phyloP scores from a whole-genome alignment of 1,284 basidiomycete genomes.

The Cutaneotrichosporon mucoides region DNA sequence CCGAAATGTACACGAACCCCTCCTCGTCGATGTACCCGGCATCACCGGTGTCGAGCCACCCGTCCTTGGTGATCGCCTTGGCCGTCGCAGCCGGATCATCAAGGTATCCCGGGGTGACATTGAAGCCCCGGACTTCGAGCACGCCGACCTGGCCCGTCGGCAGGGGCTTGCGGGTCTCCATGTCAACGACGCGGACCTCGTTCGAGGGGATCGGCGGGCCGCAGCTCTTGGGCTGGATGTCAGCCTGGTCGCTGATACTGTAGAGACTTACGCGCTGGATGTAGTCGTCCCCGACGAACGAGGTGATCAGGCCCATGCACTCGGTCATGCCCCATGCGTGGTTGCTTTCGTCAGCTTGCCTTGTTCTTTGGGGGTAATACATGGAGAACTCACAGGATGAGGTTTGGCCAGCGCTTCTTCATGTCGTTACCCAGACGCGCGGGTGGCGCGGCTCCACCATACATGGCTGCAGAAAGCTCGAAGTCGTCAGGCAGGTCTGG shows the following conservation, averaged over 20 bases:
- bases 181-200: slow-evolving; percentile 35
- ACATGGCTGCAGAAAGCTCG: slow-evolving; percentile 36
- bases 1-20: slow-evolving; percentile 39
- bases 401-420: slow-evolving; percentile 31
- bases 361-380: no score
- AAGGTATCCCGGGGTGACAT: slow-evolving; percentile 40
- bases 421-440: slow-evolving; percentile 33
- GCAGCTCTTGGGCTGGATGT: slow-evolving; percentile 3
- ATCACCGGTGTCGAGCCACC: slow-evolving; percentile 46
- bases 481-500: slow-evolving; percentile 24
- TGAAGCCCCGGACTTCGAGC: slow-evolving; percentile 34
- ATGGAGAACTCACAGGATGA: slow-evolving; percentile 1
- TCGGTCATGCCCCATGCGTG: slow-evolving; percentile 45
- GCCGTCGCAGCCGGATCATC: slow-evolving; percentile 12
- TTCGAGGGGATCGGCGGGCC: slow-evolving; percentile 37
- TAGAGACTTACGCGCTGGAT: slow-evolving; percentile 15
- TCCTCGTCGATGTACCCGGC: slow-evolving; percentile 34
- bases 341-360: background rate
- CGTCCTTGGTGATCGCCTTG: slow-evolving; percentile 26
- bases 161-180: slow-evolving; percentile 24
- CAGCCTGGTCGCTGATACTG: no score
- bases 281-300: slow-evolving; percentile 38
- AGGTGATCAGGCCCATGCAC: slow-evolving; percentile 39
- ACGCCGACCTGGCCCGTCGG: slow-evolving; percentile 26
- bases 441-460: slow-evolving; percentile 41